Percentiles rank a stretch among this genome's conserved stretches.
These are phyloP conservation scores for Phytopythium vexans DNA, from an alignment of 352 stramenopile genomes.

Conservation along the genomic window DNA sequence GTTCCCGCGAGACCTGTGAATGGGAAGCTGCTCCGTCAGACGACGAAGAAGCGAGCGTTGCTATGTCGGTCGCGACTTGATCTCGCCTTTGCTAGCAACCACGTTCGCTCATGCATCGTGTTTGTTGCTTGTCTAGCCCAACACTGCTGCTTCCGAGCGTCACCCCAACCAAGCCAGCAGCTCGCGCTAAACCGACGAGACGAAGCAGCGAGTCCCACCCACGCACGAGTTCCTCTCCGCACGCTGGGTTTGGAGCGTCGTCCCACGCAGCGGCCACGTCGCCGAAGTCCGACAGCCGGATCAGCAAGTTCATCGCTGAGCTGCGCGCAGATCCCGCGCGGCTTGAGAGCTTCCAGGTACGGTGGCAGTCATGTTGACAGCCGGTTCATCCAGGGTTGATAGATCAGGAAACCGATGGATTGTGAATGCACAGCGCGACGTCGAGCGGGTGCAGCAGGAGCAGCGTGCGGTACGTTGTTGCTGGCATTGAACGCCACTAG, in stretches of 20 bases:
- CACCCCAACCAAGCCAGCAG: neutral
- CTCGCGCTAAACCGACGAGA: neutral
- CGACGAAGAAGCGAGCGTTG: slow-evolving; percentile 10
- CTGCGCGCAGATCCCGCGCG: slow-evolving; percentile 49
- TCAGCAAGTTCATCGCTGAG: slow-evolving; percentile 49
- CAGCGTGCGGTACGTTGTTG: slow-evolving; percentile 27
- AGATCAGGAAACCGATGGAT: neutral
- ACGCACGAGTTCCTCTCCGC: too few species aligned
- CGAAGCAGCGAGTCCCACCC: neutral
- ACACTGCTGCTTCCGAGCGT: neutral
- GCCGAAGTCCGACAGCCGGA: slow-evolving; percentile 27
- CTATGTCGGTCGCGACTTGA: neutral
- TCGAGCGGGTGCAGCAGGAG: slow-evolving; percentile 38
- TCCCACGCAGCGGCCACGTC: neutral
- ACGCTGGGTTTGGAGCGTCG: too few species aligned
- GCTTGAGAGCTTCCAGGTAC: slow-evolving; percentile 56
- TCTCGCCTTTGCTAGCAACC: too few species aligned
- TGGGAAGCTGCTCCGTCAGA: slow-evolving; percentile 36
- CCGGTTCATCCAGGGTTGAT: too few species aligned
- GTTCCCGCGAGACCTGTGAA: slow-evolving; percentile 11
- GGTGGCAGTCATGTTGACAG: neutral
- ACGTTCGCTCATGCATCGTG: neutral
- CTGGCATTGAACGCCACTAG: neutral
- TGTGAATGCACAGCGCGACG: slow-evolving; percentile 23
- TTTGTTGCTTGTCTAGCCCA: neutral